Evolutionary conservation across 202 grass and related monocot species (phyloP), one percentile per base, ranked within the genome.

Genomic region (Cymbopogon flexuosus): DNA sequence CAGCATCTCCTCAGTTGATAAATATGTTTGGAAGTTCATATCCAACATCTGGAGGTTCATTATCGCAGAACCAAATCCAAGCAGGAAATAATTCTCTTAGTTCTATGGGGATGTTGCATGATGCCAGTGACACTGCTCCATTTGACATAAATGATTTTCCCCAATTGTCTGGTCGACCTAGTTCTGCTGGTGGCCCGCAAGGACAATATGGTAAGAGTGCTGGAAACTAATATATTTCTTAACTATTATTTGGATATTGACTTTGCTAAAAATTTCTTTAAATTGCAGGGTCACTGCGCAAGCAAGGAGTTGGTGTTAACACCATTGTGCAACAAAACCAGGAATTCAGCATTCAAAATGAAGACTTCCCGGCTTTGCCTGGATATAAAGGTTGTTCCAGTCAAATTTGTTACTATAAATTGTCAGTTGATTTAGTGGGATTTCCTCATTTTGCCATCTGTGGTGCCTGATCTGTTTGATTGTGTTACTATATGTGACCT

Each of bases 101-200:
- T 86, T 91, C 92, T 75, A 89, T 95, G 83, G 90, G 92, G 73
- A 99, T 99, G 92, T 75, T 99, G 81, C 93, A 93, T 87, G 92
- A 95, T 33, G 75, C 83, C 29, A 80, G 77, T 85, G 96, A 99
- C 33, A 87, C 34, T 62, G 65, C 87, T 93, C 92, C 92, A 37
- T 99, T 91, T 80, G 90, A 99, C 85, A 91, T 99, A 66, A 98
- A 93, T 88, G 96, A 99, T 91, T 99, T 99, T 61, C 92, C 96
- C 67, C 96, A 93, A 86, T 91, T 99, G 87, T 91, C 76, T 73
- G 90, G 92, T 21, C 90, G 90, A 19, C 92, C 96, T 87, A 99
- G 46, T 91, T 99, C 92, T 62, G 88, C 90, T 34, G 88, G 96
- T 69, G 92, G 92, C 31, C 80, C 90, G n/a, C 92, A 98, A 86